phyloP scores from a whole-genome alignment of 495 filamentous ascomycete genomes.

The Aspergillus affinis region DNA sequence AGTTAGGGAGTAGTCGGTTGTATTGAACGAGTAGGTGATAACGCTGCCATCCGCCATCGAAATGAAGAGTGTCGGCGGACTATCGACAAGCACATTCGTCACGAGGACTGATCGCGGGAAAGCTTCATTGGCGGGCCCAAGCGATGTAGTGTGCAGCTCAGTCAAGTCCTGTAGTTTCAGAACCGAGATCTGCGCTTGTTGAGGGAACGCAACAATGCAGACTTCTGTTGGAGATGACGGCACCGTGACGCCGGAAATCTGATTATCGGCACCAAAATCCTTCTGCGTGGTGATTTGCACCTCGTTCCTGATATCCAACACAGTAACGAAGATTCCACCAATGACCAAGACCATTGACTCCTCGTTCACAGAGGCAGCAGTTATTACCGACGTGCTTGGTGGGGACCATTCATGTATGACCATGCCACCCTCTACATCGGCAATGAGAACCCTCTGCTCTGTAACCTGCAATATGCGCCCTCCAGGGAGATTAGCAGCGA shows the following conservation, averaged over 20 bases:
- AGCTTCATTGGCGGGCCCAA: constrained; percentile 58
- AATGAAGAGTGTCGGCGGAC: constrained; percentile 76
- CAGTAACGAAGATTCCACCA: constrained; percentile 65
- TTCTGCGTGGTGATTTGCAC: constrained; percentile 57
- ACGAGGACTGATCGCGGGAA: constrained; percentile 82
- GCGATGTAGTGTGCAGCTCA: constrained; percentile 59
- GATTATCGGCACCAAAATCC: constrained; percentile 60
- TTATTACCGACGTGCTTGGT: constrained; percentile 59
- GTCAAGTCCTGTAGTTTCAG: constrained; percentile 63
- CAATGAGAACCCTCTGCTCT: constrained; percentile 55
- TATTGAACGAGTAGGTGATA: constrained; percentile 76
- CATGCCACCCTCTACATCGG: constrained; percentile 70
- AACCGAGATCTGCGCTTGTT: constrained; percentile 69
- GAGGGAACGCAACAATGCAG: constrained; percentile 84
- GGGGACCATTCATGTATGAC: constrained; percentile 67
- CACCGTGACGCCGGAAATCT: constrained; percentile 82
- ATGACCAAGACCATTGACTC: constrained; percentile 67
- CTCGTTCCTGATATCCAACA: constrained; percentile 60
- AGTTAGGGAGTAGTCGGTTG: constrained; percentile 56
- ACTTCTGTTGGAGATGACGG: constrained; percentile 46
- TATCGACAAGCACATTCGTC: constrained; percentile 62
- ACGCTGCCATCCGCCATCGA: constrained; percentile 96
- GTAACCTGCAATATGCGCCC: constrained; percentile 79
- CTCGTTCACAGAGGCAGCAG: constrained; percentile 72
- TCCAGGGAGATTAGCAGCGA: constrained; percentile 61